Conservation (phyloP, 1,284 basidiomycete genomes). For the Fistulinella cinereoalba region DNA sequence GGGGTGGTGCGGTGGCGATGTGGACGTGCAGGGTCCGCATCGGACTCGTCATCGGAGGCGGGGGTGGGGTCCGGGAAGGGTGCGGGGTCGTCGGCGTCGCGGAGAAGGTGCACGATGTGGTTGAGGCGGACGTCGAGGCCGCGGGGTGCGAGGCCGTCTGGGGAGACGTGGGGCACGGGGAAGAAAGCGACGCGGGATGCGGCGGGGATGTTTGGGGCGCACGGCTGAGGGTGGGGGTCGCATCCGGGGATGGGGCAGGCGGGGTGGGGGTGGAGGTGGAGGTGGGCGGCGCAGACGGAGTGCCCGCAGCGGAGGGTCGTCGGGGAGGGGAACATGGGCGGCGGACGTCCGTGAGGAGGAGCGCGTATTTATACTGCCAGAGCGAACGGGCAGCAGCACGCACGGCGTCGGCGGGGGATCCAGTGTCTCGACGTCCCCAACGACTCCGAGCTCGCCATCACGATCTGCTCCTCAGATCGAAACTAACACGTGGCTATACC, state of each 20-base stretch:
- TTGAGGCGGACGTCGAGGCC: conserved; percentile 60
- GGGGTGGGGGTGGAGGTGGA: conserved; percentile 19
- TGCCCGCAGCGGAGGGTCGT: conserved; percentile 58
- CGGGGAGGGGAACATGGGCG: conserved; percentile 39
- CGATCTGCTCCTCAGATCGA: conserved; percentile 29
- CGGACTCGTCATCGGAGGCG: conserved; percentile 27
- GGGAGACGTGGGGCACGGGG: conserved; percentile 24
- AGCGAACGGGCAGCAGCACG: no score
- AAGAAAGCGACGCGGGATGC: conserved; percentile 37
- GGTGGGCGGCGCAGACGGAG: conserved; percentile 42
- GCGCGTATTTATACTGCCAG: no score
- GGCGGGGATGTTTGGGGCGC: conserved; percentile 31
- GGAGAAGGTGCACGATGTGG: conserved; percentile 54
- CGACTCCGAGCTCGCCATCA: conserved; percentile 22
- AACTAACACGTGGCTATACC: conserved; percentile 26
- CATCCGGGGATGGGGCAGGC: conserved; percentile 24
- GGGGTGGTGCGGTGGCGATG: conserved; percentile 20
- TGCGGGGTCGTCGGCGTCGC: conserved; percentile 23
- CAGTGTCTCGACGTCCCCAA: conserved; percentile 22
- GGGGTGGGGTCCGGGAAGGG: conserved; percentile 12
- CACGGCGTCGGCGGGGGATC: conserved; percentile 33
- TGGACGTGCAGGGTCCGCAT: conserved; percentile 16
- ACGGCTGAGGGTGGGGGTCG: conserved; percentile 13
- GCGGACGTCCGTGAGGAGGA: no score
- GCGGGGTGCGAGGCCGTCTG: background rate